Conservation (phyloP, 768 basidiomycete species). For the Kwoniella mangroviensis region DNA sequence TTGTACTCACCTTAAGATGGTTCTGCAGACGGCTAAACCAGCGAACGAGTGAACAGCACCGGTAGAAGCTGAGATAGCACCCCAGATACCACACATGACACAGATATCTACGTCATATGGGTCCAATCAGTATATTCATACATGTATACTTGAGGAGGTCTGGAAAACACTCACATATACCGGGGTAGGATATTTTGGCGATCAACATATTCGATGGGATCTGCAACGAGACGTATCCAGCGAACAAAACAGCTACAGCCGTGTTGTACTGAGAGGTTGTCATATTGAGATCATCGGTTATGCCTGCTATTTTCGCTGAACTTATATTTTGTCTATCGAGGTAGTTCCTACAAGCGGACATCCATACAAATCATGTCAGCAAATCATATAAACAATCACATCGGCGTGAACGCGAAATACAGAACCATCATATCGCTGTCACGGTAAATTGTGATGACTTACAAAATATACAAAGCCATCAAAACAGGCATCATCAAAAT, state of each 20-base stretch:
- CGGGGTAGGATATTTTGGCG: conserved; percentile 45
- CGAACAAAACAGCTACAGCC: conserved; percentile 50
- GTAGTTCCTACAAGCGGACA: conserved; percentile 25
- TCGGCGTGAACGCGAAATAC: too few species aligned
- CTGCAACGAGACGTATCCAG: conserved; percentile 52
- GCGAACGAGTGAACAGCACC: conserved; percentile 44
- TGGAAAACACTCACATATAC: conserved; percentile 32
- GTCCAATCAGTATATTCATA: not conserved
- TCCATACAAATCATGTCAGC: too few species aligned
- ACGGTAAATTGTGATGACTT: conserved; percentile 1
- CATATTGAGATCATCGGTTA: conserved; percentile 39
- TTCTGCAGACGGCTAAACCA: conserved; percentile 45
- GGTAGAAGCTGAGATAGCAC: conserved; percentile 45
- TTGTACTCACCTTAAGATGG: conserved; percentile 22
- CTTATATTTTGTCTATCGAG: conserved; percentile 46
- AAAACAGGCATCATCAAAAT: conserved; percentile 48
- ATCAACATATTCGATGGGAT: conserved; percentile 54
- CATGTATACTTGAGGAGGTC: not conserved
- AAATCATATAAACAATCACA: not conserved
- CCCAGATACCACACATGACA: conserved; percentile 47
- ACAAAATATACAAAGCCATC: conserved; percentile 43
- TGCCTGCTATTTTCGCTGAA: conserved; percentile 38
- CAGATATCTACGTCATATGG: conserved; percentile 36
- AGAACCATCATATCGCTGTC: too few species aligned
- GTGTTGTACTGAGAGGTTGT: conserved; percentile 36